These are phyloP conservation scores for Posidonia australis DNA, from an alignment of 106 monocot genomes.

Conservation along the genomic window DNA sequence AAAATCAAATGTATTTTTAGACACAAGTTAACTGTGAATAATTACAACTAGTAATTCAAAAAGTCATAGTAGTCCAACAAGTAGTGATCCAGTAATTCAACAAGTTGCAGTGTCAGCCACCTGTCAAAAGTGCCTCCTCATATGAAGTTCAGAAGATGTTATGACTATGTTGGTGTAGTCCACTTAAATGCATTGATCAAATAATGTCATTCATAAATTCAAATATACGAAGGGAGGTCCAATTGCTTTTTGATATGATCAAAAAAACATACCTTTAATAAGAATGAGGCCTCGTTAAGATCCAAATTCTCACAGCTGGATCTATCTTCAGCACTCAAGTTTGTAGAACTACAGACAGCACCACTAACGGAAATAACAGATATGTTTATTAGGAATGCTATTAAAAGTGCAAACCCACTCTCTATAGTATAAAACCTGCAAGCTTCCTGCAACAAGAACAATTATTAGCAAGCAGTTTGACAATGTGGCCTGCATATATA, in stretches of 20 bases:
- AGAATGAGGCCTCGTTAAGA: constrained; percentile 89
- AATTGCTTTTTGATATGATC: background rate
- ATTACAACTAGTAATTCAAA: no score
- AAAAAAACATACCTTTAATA: constrained; percentile 49
- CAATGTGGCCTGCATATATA: no score
- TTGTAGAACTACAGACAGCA: constrained; percentile 60
- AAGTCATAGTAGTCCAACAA: no score
- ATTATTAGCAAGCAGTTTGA: background rate
- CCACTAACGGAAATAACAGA: constrained; percentile 86
- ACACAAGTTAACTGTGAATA: no score
- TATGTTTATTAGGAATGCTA: constrained; percentile 88
- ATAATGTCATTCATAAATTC: no score
- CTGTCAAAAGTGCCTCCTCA: no score
- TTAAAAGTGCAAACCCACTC: constrained; percentile 82
- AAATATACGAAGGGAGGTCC: background rate
- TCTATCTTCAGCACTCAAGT: constrained; percentile 53
- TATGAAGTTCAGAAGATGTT: no score
- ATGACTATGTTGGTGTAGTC: no score
- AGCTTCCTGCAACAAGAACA: constrained; percentile 60
- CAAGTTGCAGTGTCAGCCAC: no score
- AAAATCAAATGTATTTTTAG: no score
- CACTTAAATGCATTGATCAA: no score
- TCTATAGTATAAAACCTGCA: constrained; percentile 79
- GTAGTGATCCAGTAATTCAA: no score
- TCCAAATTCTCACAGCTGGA: constrained; percentile 61